A percentile compares a stretch with the other conserved stretches of the same genome.
Conservation (phyloP, 176 grass and related monocot species). For the Dendrocalamus sinicus region DNA sequence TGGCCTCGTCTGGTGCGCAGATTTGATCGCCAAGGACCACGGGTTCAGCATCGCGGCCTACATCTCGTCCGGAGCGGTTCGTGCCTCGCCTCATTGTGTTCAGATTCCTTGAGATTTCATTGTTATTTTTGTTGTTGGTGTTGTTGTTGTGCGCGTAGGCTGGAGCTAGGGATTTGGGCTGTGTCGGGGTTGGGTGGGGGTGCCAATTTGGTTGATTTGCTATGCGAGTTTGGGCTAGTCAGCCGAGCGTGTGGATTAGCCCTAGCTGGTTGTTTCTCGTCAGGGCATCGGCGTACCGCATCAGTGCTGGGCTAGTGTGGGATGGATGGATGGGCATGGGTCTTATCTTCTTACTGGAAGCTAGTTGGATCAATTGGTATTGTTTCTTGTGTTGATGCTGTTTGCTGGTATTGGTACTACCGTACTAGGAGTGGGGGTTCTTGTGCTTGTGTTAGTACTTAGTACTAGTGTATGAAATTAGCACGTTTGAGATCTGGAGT, state of each 20-base stretch:
- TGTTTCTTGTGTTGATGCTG: neutral
- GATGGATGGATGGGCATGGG: slow-evolving; percentile 1
- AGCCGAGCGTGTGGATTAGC: neutral
- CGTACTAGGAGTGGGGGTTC: neutral
- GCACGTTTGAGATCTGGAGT: neutral
- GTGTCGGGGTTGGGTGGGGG: neutral
- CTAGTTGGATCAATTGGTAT: slow-evolving; percentile 2
- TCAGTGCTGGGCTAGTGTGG: neutral
- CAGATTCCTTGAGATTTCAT: slow-evolving; percentile 13
- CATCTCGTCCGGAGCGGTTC: slow-evolving; percentile 64
- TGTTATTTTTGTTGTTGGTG: neutral
- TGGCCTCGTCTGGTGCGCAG: slow-evolving; percentile 33
- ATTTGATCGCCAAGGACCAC: slow-evolving; percentile 79
- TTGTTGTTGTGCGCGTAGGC: neutral
- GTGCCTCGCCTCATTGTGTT: neutral
- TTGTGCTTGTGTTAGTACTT: slow-evolving; percentile 17
- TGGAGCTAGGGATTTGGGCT: slow-evolving; percentile 38
- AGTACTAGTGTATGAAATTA: neutral
- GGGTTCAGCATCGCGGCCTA: slow-evolving; percentile 70
- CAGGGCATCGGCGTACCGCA: neutral
- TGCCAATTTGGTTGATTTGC: slow-evolving; percentile 7
- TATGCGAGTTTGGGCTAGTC: no score
- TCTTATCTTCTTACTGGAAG: neutral
- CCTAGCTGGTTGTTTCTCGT: slow-evolving; percentile 6
- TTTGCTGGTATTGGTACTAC: neutral